Percentiles rank a stretch among this genome's conserved stretches.
phyloP scores from a whole-genome alignment of 805 yeast species.

The Teunomyces gatunensis region DNA sequence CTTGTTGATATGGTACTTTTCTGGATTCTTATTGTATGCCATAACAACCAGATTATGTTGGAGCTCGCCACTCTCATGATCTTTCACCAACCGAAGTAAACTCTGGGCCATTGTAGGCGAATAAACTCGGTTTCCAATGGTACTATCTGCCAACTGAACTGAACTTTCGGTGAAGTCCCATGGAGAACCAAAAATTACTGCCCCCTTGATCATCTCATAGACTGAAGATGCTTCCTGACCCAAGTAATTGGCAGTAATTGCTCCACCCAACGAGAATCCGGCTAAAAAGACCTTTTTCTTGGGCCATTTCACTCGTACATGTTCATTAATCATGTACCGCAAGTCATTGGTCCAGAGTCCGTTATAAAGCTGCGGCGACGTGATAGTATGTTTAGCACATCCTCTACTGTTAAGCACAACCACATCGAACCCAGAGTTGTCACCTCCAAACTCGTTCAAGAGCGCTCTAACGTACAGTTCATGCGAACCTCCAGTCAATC shows the following conservation, averaged over 20 bases:
- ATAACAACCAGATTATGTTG: conserved; percentile 20
- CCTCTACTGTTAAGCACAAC: conserved; percentile 70
- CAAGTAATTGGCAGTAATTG: conserved; percentile 61
- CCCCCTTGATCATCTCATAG: conserved; percentile 51
- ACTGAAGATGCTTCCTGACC: conserved; percentile 59
- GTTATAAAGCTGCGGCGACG: conserved; percentile 64
- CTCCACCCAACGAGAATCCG: conserved; percentile 75
- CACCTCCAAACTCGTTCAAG: conserved; percentile 40
- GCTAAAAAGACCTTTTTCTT: conserved; percentile 60
- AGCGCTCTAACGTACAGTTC: conserved; percentile 68
- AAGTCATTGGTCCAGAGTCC: conserved; percentile 72
- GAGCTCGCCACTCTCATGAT: conserved; percentile 29
- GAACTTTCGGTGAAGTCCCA: conserved; percentile 67
- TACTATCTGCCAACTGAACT: conserved; percentile 38
- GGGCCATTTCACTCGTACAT: conserved; percentile 53
- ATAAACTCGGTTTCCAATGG: conserved; percentile 37
- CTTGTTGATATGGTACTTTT: conserved; percentile 28
- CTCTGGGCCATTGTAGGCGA: conserved; percentile 44
- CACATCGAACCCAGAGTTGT: conserved; percentile 46
- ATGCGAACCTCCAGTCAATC: conserved; percentile 77
- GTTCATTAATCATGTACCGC: conserved; percentile 53
- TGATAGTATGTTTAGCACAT: conserved; percentile 69
- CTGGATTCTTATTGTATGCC: conserved; percentile 29
- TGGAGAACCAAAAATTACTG: conserved; percentile 62
- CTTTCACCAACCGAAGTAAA: conserved; percentile 29